Percentiles rank a stretch among this genome's conserved stretches.
Conservation (phyloP, 129 eudicot species). For the Centella asiatica region DNA sequence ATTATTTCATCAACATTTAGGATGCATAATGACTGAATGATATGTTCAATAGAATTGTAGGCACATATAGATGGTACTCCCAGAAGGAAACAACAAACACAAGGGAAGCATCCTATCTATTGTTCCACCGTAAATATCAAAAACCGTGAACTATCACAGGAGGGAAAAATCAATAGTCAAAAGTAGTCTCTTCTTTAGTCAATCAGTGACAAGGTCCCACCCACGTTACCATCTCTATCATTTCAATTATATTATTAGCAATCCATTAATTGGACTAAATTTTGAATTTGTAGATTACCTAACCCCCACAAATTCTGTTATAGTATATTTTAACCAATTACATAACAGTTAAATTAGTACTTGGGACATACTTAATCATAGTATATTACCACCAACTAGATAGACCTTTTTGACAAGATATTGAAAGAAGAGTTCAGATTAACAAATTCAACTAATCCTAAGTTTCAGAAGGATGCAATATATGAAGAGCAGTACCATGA, state of each 20-base stretch:
- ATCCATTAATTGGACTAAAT: neutral
- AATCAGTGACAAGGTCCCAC: neutral
- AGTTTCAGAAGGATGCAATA: neutral
- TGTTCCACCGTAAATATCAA: neutral
- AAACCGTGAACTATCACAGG: neutral
- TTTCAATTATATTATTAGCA: no score
- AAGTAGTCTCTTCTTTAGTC: neutral
- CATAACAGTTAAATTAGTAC: no score
- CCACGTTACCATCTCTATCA: no score
- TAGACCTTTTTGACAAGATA: neutral
- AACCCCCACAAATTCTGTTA: no score
- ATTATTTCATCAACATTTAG: neutral
- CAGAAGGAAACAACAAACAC: neutral
- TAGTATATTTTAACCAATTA: no score
- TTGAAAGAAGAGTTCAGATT: neutral
- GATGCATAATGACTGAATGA: neutral
- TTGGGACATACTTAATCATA: neutral
- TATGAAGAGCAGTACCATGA: conserved; percentile 33
- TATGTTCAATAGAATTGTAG: neutral
- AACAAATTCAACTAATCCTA: neutral
- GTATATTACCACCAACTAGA: neutral
- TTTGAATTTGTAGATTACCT: neutral
- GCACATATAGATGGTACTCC: neutral
- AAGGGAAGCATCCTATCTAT: neutral
- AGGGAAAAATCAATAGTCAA: neutral